Evolutionary conservation across 2,329 filamentous ascomycete species (phyloP), one percentile per base, ranked within the genome.

Genomic region (Leptographium lundbergii): DNA sequence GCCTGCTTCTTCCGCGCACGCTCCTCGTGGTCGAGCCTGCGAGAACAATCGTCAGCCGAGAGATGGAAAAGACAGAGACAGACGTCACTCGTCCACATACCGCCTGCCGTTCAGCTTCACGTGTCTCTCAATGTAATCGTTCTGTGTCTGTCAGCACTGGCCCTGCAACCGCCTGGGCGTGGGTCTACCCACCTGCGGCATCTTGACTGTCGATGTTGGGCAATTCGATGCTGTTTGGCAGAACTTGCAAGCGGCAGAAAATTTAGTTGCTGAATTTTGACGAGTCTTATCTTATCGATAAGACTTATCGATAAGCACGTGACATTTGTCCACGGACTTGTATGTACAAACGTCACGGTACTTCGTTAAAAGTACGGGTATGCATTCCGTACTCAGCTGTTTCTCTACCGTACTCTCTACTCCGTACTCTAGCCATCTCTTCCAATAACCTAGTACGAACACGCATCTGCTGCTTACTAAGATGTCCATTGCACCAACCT

Each of bases 1-100:
- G 94, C 94, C 63, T 83, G 77, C 67, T 86, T 84, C 81, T 99
- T 99, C 68, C 94, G 88, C 61, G 79, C 77, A 65, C 91, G 86
- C 77, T 99, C 94, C 69, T 96, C 91, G 73, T 92, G 82, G 71
- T 95, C 90, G 62, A 81, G 76, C 60, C 76, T 63, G 57, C n/a
- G n/a, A 53, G 22, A 6, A 19, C 17, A 19, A 9, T 61, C n/a
- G 53, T 59, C 19, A 56, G 57, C 32, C 25, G 2, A 52, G 9
- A 27, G 7, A n/a, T n/a, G n/a, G n/a, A 29, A 29, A 48, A 50
- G 84, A 78, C 64, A 75, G 73, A 60, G 73, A 69, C 66, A 74
- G 39, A 63, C 62, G 19, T 65, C 57, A 53, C 63, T 22, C 24
- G 27, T 24, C 19, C 13, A 45, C 42, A 50, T 64, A 63, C 59